These are phyloP conservation scores for Trypanosoma caninum DNA, from an alignment of 208 protist genomes.

Conservation along the genomic window DNA sequence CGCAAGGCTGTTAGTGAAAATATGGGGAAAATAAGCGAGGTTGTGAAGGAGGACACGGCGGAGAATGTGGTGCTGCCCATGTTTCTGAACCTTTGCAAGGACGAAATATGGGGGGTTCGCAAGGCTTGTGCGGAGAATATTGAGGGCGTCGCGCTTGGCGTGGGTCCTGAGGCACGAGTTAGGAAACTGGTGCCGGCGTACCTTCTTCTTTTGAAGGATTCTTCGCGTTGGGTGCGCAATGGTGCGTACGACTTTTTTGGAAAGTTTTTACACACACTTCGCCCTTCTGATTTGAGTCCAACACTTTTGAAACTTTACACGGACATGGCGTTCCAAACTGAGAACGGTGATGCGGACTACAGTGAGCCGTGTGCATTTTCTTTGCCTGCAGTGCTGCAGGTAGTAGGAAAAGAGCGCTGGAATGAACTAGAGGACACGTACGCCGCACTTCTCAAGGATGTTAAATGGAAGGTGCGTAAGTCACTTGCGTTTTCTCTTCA, in stretches of 20 bases:
- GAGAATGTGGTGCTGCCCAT: constrained; percentile 73
- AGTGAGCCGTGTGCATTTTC: constrained; percentile 92
- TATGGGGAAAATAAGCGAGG: constrained; percentile 63
- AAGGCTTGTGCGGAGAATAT: constrained; percentile 92
- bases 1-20: constrained; percentile 83
- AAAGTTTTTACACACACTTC: constrained; percentile 90
- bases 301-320: constrained; percentile 86
- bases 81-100: constrained; percentile 87
- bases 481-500: constrained; percentile 94
- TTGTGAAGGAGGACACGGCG: constrained; percentile 47
- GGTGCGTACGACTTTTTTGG: constrained; percentile 90
- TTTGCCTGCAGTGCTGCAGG: constrained; percentile 93
- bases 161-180: constrained; percentile 57
- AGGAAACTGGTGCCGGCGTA: constrained; percentile 68
- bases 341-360: constrained; percentile 85
- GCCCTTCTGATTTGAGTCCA: constrained; percentile 73
- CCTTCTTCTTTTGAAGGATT: constrained; percentile 72
- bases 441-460: constrained; percentile 91
- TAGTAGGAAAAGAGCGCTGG: constrained; percentile 84
- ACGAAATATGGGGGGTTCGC: constrained; percentile 96
- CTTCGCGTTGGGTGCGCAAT: constrained; percentile 92
- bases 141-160: constrained; percentile 56
- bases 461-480: constrained; percentile 95
- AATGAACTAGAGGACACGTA: constrained; percentile 90
- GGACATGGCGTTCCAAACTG: constrained; percentile 90